phyloP scores from a whole-genome alignment of 805 yeast species.

The Nakazawaea populi region DNA sequence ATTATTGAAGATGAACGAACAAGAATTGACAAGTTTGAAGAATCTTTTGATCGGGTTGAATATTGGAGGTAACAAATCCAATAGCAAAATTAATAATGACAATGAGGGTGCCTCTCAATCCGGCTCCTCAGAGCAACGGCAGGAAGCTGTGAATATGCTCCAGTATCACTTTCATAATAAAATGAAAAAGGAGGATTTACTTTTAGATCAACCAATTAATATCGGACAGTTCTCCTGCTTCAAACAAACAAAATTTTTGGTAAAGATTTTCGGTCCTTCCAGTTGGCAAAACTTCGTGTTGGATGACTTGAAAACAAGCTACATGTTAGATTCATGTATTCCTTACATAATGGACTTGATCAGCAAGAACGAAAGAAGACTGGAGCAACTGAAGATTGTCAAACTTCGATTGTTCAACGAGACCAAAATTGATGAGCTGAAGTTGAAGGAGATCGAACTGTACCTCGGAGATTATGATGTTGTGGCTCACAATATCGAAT shows the following conservation, averaged over 20 bases:
- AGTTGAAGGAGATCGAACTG: slow-evolving; percentile 7
- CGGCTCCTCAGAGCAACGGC: not conserved
- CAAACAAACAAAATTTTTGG: slow-evolving; percentile 3
- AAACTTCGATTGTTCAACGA: slow-evolving; percentile 7
- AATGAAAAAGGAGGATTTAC: not conserved
- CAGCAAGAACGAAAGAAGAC: slow-evolving; percentile 2
- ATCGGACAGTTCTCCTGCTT: slow-evolving; percentile 7
- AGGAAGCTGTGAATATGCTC: not conserved
- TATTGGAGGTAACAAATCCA: not conserved
- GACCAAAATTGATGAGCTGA: not conserved
- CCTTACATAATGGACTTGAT: slow-evolving; percentile 8
- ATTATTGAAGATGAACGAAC: slow-evolving; percentile 9
- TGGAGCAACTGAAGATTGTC: slow-evolving; percentile 4
- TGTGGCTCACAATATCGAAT: not conserved
- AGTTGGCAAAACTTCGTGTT: slow-evolving; percentile 10
- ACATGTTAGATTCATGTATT: slow-evolving; percentile 5
- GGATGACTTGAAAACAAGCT: slow-evolving; percentile 1
- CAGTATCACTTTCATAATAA: not conserved
- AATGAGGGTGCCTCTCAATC: not conserved
- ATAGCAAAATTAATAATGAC: not conserved
- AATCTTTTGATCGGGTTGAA: slow-evolving; percentile 1
- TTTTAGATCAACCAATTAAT: slow-evolving; percentile 6
- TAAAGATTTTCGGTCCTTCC: slow-evolving; percentile 9
- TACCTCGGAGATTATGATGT: slow-evolving; percentile 6
- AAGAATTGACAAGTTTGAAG: slow-evolving; percentile 8